Base-by-base conservation (phyloP, 805 yeast genomes). In the Allodekkera sacchari region DNA sequence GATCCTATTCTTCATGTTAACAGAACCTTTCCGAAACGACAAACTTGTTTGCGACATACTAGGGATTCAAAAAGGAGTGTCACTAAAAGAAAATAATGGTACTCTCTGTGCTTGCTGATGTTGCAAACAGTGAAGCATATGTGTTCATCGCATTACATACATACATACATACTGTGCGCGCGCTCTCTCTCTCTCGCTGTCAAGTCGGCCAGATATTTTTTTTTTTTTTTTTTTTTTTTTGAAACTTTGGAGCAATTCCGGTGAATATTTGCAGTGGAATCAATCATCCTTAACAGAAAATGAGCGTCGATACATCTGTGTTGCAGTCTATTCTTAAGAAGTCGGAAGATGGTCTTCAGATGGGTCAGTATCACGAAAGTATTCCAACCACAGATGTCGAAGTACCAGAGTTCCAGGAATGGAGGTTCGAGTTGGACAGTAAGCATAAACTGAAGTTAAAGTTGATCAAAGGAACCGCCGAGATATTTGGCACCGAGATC, bases 401-500 rank as follows among this genome's bases (percentile, higher is more conserved):
- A 2, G 39, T 52, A 3, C 49, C 57, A 1, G 43, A 65, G 2
- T 48, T 48, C 24, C 60, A 73, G 18, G 94, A 84, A 57, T 82
- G 94, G 92, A 61, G 94, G 32, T 68, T 82, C 40, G 92, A 83
- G 48, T 71, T 82, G 4, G 63, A 64, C 38, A 66, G 64, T 27
- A 43, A 41, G 18, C 61, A 71, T 12, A 57, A 59, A 13, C 48
- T 82, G 23, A 63, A 60, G n/a, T 47, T 82, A 27, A 71, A 63
- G 43, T 63, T 77, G 8, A 36, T 56, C 3, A 59, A 63, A 3
- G 99, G 98, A 4, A 66, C 77, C 3, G 95, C 84, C 2, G 98
- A 92, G 58, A 71, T 87, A 7, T 84, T 81, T 55, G 99, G 98
- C 16, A 84, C 96, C 3, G 99, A 92, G 52, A 68, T 92, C 16